These are phyloP conservation scores for Exserohilum turcica DNA, from an alignment of 2,329 filamentous ascomycete species.

Conservation along the genomic window DNA sequence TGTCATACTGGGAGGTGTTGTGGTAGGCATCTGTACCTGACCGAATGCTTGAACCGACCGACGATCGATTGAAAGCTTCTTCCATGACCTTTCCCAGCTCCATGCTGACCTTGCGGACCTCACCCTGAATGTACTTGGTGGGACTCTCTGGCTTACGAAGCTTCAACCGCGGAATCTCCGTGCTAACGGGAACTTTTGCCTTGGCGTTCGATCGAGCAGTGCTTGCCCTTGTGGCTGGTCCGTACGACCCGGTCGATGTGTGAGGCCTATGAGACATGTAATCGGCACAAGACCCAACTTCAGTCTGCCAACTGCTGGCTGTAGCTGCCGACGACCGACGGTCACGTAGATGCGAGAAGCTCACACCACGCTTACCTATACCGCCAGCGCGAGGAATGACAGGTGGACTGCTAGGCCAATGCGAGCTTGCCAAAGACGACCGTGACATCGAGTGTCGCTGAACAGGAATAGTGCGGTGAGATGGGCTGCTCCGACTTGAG, in stretches of 20 bases:
- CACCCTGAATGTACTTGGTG: constrained; percentile 68
- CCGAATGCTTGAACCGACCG: constrained; percentile 57
- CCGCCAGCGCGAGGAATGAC: constrained; percentile 56
- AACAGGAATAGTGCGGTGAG: constrained; percentile 31
- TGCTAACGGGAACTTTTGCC: constrained; percentile 30
- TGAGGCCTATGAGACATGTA: constrained; percentile 32
- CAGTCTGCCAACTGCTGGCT: constrained; percentile 41
- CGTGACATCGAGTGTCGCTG: constrained; percentile 39
- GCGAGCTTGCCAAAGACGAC: constrained; percentile 54
- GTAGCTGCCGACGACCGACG: constrained; percentile 52
- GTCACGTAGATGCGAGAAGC: constrained; percentile 61
- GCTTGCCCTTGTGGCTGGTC: constrained; percentile 28
- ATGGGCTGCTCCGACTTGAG: constrained; percentile 41
- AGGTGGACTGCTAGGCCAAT: constrained; percentile 56
- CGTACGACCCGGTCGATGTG: constrained; percentile 30
- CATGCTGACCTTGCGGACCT: constrained; percentile 80
- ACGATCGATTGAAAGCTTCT: constrained; percentile 81
- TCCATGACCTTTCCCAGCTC: constrained; percentile 90
- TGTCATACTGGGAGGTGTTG: constrained; percentile 52
- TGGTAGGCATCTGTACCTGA: constrained; percentile 30
- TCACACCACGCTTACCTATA: constrained; percentile 64
- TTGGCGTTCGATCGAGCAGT: constrained; percentile 35
- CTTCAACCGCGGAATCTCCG: constrained; percentile 33
- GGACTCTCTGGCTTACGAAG: constrained; percentile 51
- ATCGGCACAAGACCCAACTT: constrained; percentile 35